phyloP scores from a whole-genome alignment of 176 grass and related monocot species.

The Musa acuminata region DNA sequence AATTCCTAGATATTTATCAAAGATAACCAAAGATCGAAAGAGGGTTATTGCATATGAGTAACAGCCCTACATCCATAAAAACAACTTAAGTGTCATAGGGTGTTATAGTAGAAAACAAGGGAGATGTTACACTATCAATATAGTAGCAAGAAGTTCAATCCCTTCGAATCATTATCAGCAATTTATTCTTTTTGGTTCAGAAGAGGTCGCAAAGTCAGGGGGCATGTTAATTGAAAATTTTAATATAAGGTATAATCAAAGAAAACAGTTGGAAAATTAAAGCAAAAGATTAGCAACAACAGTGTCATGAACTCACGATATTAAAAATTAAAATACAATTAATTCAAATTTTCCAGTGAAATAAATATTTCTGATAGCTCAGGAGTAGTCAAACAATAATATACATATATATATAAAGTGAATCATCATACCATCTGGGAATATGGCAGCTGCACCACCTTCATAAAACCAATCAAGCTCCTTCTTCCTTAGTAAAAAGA shows the following conservation, averaged over 20 bases:
- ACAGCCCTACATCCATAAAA: too few species aligned
- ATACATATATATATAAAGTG: neutral
- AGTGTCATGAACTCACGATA: neutral
- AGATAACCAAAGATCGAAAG: neutral
- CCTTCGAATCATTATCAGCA: neutral
- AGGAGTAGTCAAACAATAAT: too few species aligned
- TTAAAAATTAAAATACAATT: neutral
- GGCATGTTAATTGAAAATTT: neutral
- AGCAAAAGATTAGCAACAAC: neutral
- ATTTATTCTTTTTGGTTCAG: neutral
- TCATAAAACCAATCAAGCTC: slow-evolving; percentile 96
- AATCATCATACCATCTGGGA: slow-evolving; percentile 58
- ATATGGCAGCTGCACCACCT: slow-evolving; percentile 82
- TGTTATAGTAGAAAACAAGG: too few species aligned
- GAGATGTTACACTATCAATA: neutral
- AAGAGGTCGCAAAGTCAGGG: too few species aligned
- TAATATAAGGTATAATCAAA: neutral
- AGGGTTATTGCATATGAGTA: neutral
- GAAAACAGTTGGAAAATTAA: neutral
- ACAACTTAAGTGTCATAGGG: too few species aligned
- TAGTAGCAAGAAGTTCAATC: neutral
- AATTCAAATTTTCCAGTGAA: too few species aligned
- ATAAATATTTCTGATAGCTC: too few species aligned
- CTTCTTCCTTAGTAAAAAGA: slow-evolving; percentile 83
- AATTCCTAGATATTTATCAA: neutral